A percentile compares a stretch with the other conserved stretches of the same genome.
These are phyloP conservation scores for Strobilomyces dryophilus DNA, from an alignment of 768 basidiomycete species.

Conservation along the genomic window DNA sequence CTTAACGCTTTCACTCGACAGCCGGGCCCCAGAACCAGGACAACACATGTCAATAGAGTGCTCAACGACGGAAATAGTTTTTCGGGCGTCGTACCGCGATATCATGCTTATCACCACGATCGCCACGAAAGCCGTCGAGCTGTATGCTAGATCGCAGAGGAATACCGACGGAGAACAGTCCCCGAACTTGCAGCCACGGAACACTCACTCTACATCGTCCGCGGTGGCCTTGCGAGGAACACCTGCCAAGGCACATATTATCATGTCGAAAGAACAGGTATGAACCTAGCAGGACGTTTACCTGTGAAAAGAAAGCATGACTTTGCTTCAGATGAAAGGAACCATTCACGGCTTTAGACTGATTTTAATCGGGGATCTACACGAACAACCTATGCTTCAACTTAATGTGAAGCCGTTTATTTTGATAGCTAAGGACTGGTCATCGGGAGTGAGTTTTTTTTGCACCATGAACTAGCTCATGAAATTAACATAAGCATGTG, in stretches of 20 bases:
- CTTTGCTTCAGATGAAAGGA: constrained; percentile 60
- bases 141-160: constrained; percentile 51
- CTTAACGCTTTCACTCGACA: constrained; percentile 83
- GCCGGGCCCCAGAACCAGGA: constrained; percentile 61
- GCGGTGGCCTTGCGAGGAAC: constrained; percentile 9
- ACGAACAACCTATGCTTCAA: constrained; percentile 93
- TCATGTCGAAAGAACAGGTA: constrained; percentile 84
- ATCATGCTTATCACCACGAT: constrained; percentile 85
- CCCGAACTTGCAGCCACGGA: constrained; percentile 5
- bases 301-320: neutral
- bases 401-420: constrained; percentile 82
- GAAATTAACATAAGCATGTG: neutral
- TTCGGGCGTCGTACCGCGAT: constrained; percentile 94
- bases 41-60: constrained; percentile 83
- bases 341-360: constrained; percentile 90
- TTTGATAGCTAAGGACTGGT: constrained; percentile 88
- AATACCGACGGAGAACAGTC: constrained; percentile 10
- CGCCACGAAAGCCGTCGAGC: constrained; percentile 78
- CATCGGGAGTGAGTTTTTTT: constrained; percentile 61
- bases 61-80: constrained; percentile 75
- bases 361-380: constrained; percentile 89
- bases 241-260: constrained; percentile 38
- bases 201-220: constrained; percentile 3
- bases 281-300: constrained; percentile 9
- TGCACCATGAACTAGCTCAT: neutral